Percentiles rank a stretch among this genome's conserved stretches.
These are phyloP conservation scores for Dactylellina leptospora DNA, from an alignment of 2,329 filamentous ascomycete genomes.

Conservation along the genomic window DNA sequence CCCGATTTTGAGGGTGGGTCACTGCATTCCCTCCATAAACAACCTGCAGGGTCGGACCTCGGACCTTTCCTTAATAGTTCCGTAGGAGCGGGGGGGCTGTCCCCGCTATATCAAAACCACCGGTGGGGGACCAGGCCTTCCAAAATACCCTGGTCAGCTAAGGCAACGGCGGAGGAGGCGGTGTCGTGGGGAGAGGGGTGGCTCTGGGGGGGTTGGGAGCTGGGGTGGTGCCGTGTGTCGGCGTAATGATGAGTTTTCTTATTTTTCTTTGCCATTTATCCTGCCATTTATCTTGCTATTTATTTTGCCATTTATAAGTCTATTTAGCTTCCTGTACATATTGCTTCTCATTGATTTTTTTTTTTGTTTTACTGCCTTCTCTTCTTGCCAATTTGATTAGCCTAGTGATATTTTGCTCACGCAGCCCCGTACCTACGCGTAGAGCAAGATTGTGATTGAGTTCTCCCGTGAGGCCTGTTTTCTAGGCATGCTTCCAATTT, in stretches of 20 bases:
- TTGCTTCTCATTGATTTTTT: neutral
- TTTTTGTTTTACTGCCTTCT: neutral
- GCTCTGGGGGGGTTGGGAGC: neutral
- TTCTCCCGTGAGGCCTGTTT: too few relatives aligned
- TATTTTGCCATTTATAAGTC: neutral
- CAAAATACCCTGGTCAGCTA: slow-evolving; percentile 12
- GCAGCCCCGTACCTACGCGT: too few relatives aligned
- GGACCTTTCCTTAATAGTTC: slow-evolving; percentile 33
- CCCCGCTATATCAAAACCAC: neutral
- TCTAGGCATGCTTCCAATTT: too few relatives aligned
- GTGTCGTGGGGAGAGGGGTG: neutral
- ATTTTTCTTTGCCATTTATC: neutral
- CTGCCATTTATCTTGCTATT: neutral
- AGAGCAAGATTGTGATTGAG: too few relatives aligned
- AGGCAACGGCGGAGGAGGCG: neutral
- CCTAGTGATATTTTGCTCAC: too few relatives aligned
- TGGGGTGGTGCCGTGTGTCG: neutral
- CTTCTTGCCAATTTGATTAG: too few relatives aligned
- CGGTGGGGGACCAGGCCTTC: slow-evolving; percentile 8
- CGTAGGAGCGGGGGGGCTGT: neutral
- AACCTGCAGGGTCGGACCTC: slow-evolving; percentile 28
- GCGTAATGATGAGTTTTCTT: slow-evolving; percentile 1
- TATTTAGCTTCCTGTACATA: neutral
- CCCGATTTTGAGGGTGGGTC: slow-evolving; percentile 5
- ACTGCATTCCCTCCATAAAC: slow-evolving; percentile 11